Base-by-base conservation (phyloP, 768 basidiomycete species). In the Dacryopinax spathularia region DNA sequence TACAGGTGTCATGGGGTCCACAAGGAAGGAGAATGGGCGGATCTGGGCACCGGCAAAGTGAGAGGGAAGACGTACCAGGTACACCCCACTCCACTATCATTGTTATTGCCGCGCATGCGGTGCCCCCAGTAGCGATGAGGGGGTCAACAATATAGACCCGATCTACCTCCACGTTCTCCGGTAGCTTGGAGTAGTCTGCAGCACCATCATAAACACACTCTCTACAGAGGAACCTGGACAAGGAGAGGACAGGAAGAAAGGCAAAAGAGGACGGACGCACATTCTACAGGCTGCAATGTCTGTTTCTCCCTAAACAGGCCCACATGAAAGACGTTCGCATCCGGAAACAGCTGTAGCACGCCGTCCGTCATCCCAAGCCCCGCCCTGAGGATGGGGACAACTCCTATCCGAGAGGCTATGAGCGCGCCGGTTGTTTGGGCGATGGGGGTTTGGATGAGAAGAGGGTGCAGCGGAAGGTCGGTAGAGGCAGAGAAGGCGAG, bases 291-390 rank as follows among this genome's bases (percentile, higher is more conserved):
- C 64, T 92, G 91, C 62, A 96, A 77, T 34, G 83, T 84, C 16
- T 87, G 82, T 71, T 89, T 92, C 76, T 91, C 93, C 62, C 93
- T 79, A 75, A 84, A 96, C 22, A 97, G 74, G 22, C 94, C 94
- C 43, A 97, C 81, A 71, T 96, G 93, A 68, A 92, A 91, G 2
- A 96, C 91, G 7, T 86, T 84, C 0, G 92, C 89, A 36, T 78
- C 88, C 80, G 92, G 93, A 74, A 94, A 95, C 60, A 94, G 77
- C 62, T 82, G 82, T 65, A 94, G 76, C 71, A 96, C 74, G 22
- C 89, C 90, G 68, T 95, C 91, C 0, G 88, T 82, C 91, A 98
- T 94, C 18, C 92, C 91, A 66, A 94, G 76, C 4, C 95, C 95
- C 33, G 95, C 95, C 36, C 95, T 84, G 63, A 98, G 78, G 69